Conservation (phyloP, 2,329 filamentous ascomycete species). For the Pseudogymnoascus sp. region DNA sequence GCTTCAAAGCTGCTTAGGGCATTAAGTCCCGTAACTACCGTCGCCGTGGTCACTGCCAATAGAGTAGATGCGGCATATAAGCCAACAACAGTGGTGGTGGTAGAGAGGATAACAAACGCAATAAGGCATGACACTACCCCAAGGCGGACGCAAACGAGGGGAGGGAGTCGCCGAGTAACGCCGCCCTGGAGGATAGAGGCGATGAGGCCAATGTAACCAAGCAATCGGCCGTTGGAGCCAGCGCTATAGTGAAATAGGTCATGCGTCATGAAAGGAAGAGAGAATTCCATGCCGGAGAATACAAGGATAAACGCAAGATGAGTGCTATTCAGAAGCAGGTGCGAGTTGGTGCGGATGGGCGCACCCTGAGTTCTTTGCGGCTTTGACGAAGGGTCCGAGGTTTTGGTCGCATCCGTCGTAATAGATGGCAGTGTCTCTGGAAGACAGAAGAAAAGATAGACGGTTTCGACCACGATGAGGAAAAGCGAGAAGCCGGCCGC, state of each 20-base stretch:
- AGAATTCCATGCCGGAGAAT: slow-evolving; percentile 98
- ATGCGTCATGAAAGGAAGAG: slow-evolving; percentile 93
- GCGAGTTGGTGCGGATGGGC: slow-evolving; percentile 62
- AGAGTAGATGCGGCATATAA: slow-evolving; percentile 78
- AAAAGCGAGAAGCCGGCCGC: slow-evolving; percentile 81
- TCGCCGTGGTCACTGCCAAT: slow-evolving; percentile 83
- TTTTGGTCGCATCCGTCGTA: background rate
- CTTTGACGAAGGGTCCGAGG: background rate
- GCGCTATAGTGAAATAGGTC: slow-evolving; percentile 81
- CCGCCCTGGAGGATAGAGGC: slow-evolving; percentile 89
- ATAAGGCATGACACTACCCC: slow-evolving; percentile 70
- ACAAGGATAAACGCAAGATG: slow-evolving; percentile 92
- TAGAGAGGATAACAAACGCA: slow-evolving; percentile 72
- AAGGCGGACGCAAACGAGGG: slow-evolving; percentile 68
- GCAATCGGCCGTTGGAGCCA: slow-evolving; percentile 70
- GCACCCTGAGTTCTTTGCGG: slow-evolving; percentile 19
- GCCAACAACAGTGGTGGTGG: slow-evolving; percentile 55
- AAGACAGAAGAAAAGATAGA: slow-evolving; percentile 75
- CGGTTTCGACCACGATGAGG: slow-evolving; percentile 76
- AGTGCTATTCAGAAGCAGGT: slow-evolving; percentile 69
- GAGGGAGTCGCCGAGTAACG: slow-evolving; percentile 77
- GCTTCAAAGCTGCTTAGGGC: slow-evolving; percentile 89
- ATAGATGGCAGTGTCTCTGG: slow-evolving; percentile 72
- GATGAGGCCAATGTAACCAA: slow-evolving; percentile 85
- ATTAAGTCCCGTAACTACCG: slow-evolving; percentile 89